phyloP scores from a whole-genome alignment of 306 rosid genomes.

The Gastrolobium bilobum region DNA sequence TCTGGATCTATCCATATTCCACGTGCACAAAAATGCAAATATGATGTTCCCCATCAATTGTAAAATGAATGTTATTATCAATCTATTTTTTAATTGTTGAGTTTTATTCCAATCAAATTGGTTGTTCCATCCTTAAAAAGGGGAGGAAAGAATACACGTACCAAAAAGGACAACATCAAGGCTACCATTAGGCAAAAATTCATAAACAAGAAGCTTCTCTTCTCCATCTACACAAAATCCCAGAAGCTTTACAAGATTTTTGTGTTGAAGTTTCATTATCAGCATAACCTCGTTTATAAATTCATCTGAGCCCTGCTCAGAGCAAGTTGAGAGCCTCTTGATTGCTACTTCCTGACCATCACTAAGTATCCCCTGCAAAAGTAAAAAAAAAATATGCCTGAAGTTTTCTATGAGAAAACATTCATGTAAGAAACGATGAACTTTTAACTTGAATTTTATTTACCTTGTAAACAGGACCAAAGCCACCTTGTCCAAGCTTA shows the following conservation, averaged over 20 bases:
- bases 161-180: constrained; percentile 66
- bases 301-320: constrained; percentile 74
- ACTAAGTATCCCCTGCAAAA: constrained; percentile 53
- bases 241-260: constrained; percentile 76
- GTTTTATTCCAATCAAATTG: not conserved
- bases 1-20: constrained; percentile 47
- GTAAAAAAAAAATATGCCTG: not conserved
- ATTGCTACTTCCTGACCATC: constrained; percentile 74
- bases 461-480: constrained; percentile 86
- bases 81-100: constrained; percentile 3
- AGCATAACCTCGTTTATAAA: constrained; percentile 70
- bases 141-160: constrained; percentile 25
- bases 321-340: constrained; percentile 71
- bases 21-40: not conserved
- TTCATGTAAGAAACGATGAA: not conserved
- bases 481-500: constrained; percentile 83
- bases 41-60: not conserved
- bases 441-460: not conserved
- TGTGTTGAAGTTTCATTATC: constrained; percentile 76
- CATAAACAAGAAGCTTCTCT: constrained; percentile 74
- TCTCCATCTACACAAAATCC: constrained; percentile 72
- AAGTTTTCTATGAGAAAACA: not conserved
- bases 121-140: not conserved
- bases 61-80: constrained; percentile 13
- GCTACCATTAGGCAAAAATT: constrained; percentile 70